Evolutionary conservation across 225 moss, liverwort and hornwort genomes (phyloP).

Genomic region (Sphagnum tenellum): DNA sequence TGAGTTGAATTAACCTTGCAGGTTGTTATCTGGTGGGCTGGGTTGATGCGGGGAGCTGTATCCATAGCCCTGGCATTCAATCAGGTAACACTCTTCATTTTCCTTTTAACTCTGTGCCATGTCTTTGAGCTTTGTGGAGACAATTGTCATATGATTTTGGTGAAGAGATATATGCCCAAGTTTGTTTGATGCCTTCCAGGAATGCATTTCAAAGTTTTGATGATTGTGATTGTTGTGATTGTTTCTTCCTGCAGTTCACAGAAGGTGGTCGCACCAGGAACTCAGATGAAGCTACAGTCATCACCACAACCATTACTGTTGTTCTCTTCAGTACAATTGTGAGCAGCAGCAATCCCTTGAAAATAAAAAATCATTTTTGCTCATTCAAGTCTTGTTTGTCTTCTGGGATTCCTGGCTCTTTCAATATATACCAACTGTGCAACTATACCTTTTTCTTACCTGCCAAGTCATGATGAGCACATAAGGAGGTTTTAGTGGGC

Average conservation of each 20-base stretch:
- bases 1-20: constrained; percentile 5
- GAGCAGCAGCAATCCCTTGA: constrained; percentile 4
- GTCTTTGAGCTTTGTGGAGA: too few relatives aligned
- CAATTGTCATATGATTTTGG: too few relatives aligned
- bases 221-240: too few relatives aligned
- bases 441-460: too few relatives aligned
- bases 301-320: constrained; percentile 74
- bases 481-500: too few relatives aligned
- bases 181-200: neutral
- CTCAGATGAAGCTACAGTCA: constrained; percentile 60
- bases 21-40: constrained; percentile 92
- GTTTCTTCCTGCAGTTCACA: constrained; percentile 53
- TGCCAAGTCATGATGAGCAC: too few relatives aligned
- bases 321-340: constrained; percentile 70
- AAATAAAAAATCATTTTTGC: too few relatives aligned
- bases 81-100: constrained; percentile 22
- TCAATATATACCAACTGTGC: too few relatives aligned
- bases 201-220: too few relatives aligned
- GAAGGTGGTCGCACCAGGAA: constrained; percentile 42
- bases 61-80: constrained; percentile 88
- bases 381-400: too few relatives aligned
- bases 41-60: constrained; percentile 94
- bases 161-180: neutral
- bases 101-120: neutral
- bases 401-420: too few relatives aligned